Percentiles rank a stretch among this genome's conserved stretches.
Conservation (phyloP, 2,329 filamentous ascomycete species). For the Cladophialophora chaetospira region DNA sequence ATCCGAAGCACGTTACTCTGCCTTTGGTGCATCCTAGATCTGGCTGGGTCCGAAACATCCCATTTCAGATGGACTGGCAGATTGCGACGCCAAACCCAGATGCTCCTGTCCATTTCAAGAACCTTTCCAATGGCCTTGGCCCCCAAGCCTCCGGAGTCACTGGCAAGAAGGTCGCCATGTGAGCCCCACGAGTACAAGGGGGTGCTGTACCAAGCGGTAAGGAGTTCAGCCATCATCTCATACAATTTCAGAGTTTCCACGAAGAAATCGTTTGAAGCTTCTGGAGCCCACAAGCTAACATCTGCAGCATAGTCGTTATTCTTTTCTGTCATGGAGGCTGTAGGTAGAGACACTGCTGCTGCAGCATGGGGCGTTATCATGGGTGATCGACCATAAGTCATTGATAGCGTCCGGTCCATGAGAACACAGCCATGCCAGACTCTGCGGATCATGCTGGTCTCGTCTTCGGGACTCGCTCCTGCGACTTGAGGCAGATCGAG, state of each 20-base stretch:
- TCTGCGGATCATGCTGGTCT: constrained; percentile 29
- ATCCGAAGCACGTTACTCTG: constrained; percentile 9
- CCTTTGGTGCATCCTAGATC: neutral
- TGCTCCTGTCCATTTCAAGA: constrained; percentile 9
- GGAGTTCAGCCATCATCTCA: constrained; percentile 7
- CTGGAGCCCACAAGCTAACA: too few relatives aligned
- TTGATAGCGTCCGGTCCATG: constrained; percentile 35
- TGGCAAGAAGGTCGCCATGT: too few relatives aligned
- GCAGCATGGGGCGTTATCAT: constrained; percentile 14
- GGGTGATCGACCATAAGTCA: constrained; percentile 13
- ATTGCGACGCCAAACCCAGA: neutral
- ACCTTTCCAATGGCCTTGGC: constrained; percentile 5
- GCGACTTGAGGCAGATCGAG: constrained; percentile 47
- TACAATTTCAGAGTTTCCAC: constrained; percentile 12
- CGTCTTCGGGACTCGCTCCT: constrained; percentile 29
- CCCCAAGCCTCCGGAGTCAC: constrained; percentile 6
- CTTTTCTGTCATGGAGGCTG: neutral
- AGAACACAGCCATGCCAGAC: constrained; percentile 43
- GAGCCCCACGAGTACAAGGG: too few relatives aligned
- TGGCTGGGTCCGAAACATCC: neutral
- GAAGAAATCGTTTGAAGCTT: too few relatives aligned
- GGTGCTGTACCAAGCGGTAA: constrained; percentile 8
- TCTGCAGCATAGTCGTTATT: neutral
- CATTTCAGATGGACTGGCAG: constrained; percentile 1
- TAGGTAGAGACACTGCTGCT: constrained; percentile 1